Conservation (phyloP, 2,329 filamentous ascomycete species). For the Neodidymelliopsis sp. region DNA sequence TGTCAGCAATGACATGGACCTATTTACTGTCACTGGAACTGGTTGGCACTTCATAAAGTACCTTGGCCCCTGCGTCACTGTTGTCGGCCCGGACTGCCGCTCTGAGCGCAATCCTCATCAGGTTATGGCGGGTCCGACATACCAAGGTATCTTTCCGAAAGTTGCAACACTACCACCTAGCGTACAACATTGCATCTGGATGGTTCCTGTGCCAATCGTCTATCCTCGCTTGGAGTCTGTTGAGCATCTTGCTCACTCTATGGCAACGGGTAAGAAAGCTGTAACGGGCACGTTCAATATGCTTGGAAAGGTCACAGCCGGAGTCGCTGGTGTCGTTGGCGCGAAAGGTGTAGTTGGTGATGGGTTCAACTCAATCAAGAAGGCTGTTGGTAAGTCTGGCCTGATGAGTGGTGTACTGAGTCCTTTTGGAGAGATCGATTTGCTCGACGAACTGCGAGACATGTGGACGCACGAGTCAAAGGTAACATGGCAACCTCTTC, state of each 20-base stretch:
- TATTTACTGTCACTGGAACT: slow-evolving; percentile 96
- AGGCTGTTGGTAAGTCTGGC: slow-evolving; percentile 92
- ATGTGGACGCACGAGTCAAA: slow-evolving; percentile 99
- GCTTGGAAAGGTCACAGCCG: slow-evolving; percentile 92
- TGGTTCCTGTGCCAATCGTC: slow-evolving; percentile 87
- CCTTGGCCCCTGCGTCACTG: slow-evolving; percentile 86
- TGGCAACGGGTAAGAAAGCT: slow-evolving; percentile 94
- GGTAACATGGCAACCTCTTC: slow-evolving; percentile 50
- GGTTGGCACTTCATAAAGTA: slow-evolving; percentile 99
- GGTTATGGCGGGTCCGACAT: slow-evolving; percentile 94
- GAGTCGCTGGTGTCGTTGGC: slow-evolving; percentile 92
- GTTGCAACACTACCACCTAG: slow-evolving; percentile 87
- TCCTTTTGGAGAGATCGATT: slow-evolving; percentile 94
- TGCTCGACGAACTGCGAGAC: slow-evolving; percentile 92
- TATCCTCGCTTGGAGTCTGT: slow-evolving; percentile 92
- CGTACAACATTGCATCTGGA: slow-evolving; percentile 97
- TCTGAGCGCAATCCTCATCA: slow-evolving; percentile 90
- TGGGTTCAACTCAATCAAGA: slow-evolving; percentile 94
- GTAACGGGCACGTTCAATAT: slow-evolving; percentile 97
- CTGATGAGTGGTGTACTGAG: slow-evolving; percentile 96
- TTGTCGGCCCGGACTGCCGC: slow-evolving; percentile 88
- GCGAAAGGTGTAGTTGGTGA: slow-evolving; percentile 92
- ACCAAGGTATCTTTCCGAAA: slow-evolving; percentile 97
- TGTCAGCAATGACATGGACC: slow-evolving; percentile 83
- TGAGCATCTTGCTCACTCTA: slow-evolving; percentile 87